Base-by-base conservation (phyloP, 2,329 filamentous ascomycete species). In the Mycosphaerelloides madeirae region DNA sequence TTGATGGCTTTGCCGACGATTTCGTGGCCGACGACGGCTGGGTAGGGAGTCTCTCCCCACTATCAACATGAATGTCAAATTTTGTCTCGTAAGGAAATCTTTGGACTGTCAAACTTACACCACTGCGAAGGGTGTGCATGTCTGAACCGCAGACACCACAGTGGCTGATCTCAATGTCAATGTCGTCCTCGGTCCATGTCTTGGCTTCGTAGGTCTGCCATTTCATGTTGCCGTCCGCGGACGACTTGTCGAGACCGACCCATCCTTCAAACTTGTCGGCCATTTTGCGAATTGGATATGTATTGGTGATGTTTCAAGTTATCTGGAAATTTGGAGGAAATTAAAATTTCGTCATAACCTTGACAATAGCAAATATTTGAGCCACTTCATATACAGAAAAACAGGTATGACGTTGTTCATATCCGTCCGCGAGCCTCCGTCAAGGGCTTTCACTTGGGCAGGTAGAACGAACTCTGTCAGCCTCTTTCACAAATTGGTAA, bases 191-290 rank as follows among this genome's bases (percentile, higher is more conserved):
- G 44, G 64, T 71, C 0, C 65, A 60, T 50, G 71, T 71, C 13
- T 38, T 43, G 29, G 49, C 35, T 16, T 68, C 72, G 14, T 65
- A 64, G 19, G 35, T 37, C 38, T 53, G 51, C 75, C 75, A 78
- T 31, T 65, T 67, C 68, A 79, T 74, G 44, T 77, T 76, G 44
- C 77, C 77, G 38, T 77, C 61, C 29, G 64, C 71, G 11, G 75
- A 64, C 47, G 65, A 63, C 19, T 65, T 51, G 61, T 74, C 71
- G 35, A 73, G 69, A 56, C 72, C 77, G 50, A 78, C 64, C 77
- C 77, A 80, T 55, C 77, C 77, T 60, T 77, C 68, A 57, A 79
- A 80, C 41, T 71, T 73, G 60, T 74, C 73, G 71, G 52, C 71
- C 65, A 25, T 38, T 20, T 12, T 38, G 20, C 14, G 16, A 16